Evolutionary conservation across 345 rosid genomes (phyloP), one percentile per base, ranked within the genome.

Genomic region (Gossypium anomalum): DNA sequence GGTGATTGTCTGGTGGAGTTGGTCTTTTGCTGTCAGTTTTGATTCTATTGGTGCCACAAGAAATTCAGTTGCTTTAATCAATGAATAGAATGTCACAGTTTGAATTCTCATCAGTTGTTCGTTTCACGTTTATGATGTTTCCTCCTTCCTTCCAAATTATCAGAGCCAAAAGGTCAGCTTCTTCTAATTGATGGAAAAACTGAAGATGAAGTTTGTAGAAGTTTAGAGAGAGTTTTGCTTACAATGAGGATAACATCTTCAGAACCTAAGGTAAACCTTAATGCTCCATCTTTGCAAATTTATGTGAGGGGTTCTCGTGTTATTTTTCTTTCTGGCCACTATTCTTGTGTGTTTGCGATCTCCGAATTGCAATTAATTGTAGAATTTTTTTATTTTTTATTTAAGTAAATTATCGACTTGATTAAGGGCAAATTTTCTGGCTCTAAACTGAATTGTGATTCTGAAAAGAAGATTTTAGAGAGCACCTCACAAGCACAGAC

Each of bases 131-230:
- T 9, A 38, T 61, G 14, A 23, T 61, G 25, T 58, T 34, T 61
- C 69, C 58, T 56, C 27, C 9, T 15, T 45, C 52, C 49, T 72
- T 59, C 53, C 8, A 8, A 73, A 25, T 17, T 53, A 48, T 74
- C 89, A 93, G 97, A 93, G 81, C 99, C 99, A 20, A 95, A 93
- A 85, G 99, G 97, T 78, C 99, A 95, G 87, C 96, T 95, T 83
- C 89, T 95, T 47, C 61, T 85, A 71, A 91, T 95, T 85, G 93
- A 95, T 85, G 99, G 99, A 20, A 93, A 91, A 85, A 95, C 97
- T 64, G 89, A 90, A 77, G 93, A 88, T 47, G 98, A 87, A 89
- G 93, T 93, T 78, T 82, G 79, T 83, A 87, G 85, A 80, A 93
- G 91, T 83, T 83, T 95, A 77, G 99, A 93, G 83, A 91, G 99